phyloP scores from a whole-genome alignment of 345 rosid species.

The Populus davidiana region DNA sequence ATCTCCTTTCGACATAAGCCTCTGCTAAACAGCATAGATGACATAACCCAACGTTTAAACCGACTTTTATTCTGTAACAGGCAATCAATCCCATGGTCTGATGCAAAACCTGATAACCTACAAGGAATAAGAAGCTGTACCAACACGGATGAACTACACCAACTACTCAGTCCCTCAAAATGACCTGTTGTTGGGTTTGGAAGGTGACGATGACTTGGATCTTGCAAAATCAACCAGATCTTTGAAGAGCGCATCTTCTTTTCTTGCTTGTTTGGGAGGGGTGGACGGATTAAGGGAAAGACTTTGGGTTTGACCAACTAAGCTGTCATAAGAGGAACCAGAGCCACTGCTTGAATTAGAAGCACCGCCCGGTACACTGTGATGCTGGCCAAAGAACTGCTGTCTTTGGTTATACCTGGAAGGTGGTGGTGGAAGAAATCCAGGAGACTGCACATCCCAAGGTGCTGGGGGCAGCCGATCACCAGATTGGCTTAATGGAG shows the following conservation, averaged over 20 bases:
- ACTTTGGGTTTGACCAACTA: constrained; percentile 59
- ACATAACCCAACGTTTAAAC: constrained; percentile 23
- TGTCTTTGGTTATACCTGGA: constrained; percentile 67
- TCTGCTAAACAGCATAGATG: constrained; percentile 16
- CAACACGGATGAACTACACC: constrained; percentile 22
- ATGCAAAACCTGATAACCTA: constrained; percentile 26
- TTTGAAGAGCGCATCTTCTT: constrained; percentile 84
- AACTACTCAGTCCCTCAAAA: constrained; percentile 38
- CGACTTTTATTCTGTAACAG: constrained; percentile 17
- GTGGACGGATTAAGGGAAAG: constrained; percentile 57
- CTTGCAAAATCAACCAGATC: constrained; percentile 87
- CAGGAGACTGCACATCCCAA: constrained; percentile 50
- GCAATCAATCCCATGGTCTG: constrained; percentile 19
- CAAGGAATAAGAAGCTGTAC: constrained; percentile 26
- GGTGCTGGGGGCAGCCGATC: constrained; percentile 77
- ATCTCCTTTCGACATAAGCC: constrained; percentile 15
- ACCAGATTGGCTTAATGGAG: constrained; percentile 37
- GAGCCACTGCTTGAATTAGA: constrained; percentile 50
- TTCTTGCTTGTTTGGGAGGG: constrained; percentile 56
- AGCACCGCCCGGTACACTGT: constrained; percentile 10
- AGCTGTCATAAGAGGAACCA: constrained; percentile 51
- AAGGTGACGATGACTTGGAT: constrained; percentile 70
- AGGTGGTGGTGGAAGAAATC: constrained; percentile 73
- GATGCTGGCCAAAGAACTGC: constrained; percentile 50
- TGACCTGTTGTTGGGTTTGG: constrained; percentile 67